Conservation (phyloP, 148 eudicot species). For the Dianthus caryophyllus region DNA sequence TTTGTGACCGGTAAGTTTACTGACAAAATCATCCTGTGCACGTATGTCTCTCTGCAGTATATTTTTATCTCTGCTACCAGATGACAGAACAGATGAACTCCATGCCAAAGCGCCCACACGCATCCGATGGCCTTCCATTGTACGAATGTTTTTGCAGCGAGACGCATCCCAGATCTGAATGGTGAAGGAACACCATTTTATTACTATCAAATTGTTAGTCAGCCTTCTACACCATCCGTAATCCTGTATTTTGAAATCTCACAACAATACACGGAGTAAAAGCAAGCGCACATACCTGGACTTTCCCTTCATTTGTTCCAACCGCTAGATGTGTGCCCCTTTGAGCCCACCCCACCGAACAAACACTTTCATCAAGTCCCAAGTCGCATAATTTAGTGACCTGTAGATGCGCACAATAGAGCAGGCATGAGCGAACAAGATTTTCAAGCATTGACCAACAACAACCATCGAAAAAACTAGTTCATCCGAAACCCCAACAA, state of each 20-base stretch:
- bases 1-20: slow-evolving; percentile 76
- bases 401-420: slow-evolving; percentile 31
- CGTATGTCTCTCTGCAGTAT: slow-evolving; percentile 83
- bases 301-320: slow-evolving; percentile 70
- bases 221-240: not conserved
- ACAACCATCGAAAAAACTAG: not conserved
- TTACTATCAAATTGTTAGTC: not conserved
- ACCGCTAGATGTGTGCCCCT: slow-evolving; percentile 83
- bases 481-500: too few species aligned
- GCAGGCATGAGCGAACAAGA: not conserved
- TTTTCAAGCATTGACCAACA: not conserved
- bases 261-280: not conserved
- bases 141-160: slow-evolving; percentile 65
- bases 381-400: slow-evolving; percentile 83
- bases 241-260: not conserved
- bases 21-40: slow-evolving; percentile 66
- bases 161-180: slow-evolving; percentile 89
- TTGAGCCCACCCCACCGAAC: slow-evolving; percentile 94
- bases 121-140: slow-evolving; percentile 81
- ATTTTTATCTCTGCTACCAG: slow-evolving; percentile 84
- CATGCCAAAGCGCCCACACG: slow-evolving; percentile 88
- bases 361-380: slow-evolving; percentile 78
- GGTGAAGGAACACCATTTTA: slow-evolving; percentile 5
- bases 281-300: slow-evolving; percentile 50
- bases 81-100: slow-evolving; percentile 75